phyloP scores from a whole-genome alignment of 1,284 basidiomycete species.

The Malassezia psittaci region DNA sequence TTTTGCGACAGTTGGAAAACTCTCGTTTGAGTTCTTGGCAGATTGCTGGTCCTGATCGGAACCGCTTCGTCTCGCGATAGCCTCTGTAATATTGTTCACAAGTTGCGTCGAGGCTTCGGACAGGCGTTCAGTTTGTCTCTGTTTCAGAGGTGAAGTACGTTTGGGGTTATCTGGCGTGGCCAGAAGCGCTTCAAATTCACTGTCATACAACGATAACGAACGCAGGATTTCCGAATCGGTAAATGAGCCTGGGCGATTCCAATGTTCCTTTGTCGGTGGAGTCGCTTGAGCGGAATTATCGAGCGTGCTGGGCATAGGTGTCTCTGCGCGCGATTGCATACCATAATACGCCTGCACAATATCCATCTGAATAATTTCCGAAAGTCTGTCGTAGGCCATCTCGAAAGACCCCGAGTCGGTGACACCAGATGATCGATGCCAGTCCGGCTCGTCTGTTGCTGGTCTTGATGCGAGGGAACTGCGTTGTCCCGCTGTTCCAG shows the following conservation, averaged over 20 bases:
- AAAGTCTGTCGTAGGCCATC: slow-evolving; percentile 8
- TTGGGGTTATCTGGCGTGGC: slow-evolving; percentile 3
- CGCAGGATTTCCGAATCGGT: slow-evolving; percentile 14
- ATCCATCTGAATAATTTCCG: slow-evolving; percentile 15
- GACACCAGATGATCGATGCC: background rate
- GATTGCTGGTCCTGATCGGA: background rate
- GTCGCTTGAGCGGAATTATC: background rate
- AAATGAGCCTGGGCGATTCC: background rate
- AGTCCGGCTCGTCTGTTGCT: background rate
- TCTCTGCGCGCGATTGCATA: background rate
- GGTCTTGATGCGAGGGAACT: too few relatives aligned
- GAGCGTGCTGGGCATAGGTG: background rate
- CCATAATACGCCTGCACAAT: slow-evolving; percentile 12
- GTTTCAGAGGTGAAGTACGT: background rate
- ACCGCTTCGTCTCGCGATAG: too few relatives aligned
- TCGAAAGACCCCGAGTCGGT: slow-evolving; percentile 1
- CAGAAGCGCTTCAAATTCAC: slow-evolving; percentile 14
- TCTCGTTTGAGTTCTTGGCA: background rate
- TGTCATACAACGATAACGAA: slow-evolving; percentile 13
- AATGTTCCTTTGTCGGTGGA: background rate
- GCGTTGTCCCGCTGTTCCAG: background rate
- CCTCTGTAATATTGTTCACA: background rate
- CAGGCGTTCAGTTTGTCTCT: background rate
- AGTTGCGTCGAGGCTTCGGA: background rate
- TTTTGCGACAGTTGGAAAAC: background rate